These are phyloP conservation scores for Neonectria ditissima DNA, from an alignment of 2,329 filamentous ascomycete genomes.

Conservation along the genomic window DNA sequence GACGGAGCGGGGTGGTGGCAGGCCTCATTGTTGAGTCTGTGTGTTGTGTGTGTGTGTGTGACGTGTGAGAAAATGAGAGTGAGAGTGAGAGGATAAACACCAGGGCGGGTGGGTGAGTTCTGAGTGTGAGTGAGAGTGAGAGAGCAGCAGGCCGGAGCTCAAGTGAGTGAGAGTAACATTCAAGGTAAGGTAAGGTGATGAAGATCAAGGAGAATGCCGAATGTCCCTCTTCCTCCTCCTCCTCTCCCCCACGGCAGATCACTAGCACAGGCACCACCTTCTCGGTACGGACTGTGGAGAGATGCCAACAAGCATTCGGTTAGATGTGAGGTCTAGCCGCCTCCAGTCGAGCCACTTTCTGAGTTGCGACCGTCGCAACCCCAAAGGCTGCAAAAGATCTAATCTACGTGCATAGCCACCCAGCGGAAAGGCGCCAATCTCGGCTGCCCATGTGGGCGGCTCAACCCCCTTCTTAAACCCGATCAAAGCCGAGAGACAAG, in stretches of 20 bases:
- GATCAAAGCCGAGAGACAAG: slow-evolving; percentile 12
- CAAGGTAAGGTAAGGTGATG: slow-evolving; percentile 7
- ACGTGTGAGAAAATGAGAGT: background rate
- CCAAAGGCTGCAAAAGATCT: slow-evolving; percentile 31
- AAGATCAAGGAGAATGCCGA: background rate
- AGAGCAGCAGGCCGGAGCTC: slow-evolving; percentile 8
- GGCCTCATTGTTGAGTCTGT: slow-evolving; percentile 32
- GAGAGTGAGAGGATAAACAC: background rate
- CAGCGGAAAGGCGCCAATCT: slow-evolving; percentile 20
- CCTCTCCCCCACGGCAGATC: slow-evolving; percentile 8
- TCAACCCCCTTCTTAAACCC: slow-evolving; percentile 9
- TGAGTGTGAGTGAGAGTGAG: slow-evolving; percentile 18
- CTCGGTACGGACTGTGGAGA: slow-evolving; percentile 3
- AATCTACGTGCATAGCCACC: background rate
- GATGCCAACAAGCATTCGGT: slow-evolving; percentile 19
- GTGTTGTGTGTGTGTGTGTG: background rate
- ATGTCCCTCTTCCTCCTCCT: background rate
- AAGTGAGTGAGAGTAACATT: slow-evolving; percentile 5
- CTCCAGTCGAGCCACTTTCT: slow-evolving; percentile 11
- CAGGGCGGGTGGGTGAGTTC: background rate
- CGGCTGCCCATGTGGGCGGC: slow-evolving; percentile 19
- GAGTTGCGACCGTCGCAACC: slow-evolving; percentile 17
- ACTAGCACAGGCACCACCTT: slow-evolving; percentile 17
- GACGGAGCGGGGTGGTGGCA: slow-evolving; percentile 32
- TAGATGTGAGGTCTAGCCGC: slow-evolving; percentile 3